Base-by-base conservation (phyloP, 1,139 yeast species). In the Yamadazyma buinensis region DNA sequence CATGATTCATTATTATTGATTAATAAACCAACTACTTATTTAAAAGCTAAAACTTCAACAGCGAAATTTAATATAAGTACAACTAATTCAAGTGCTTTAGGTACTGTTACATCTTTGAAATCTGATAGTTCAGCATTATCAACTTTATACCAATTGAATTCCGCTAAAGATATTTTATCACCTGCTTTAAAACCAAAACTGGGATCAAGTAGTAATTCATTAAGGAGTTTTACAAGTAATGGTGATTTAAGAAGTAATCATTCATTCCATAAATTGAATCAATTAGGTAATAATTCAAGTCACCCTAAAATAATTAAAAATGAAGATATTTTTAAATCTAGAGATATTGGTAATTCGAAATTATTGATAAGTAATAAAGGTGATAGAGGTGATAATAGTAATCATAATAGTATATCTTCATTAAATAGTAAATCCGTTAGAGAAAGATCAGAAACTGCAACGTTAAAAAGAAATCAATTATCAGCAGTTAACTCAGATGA, bases 81-180 rank as follows among this genome's bases (percentile, higher is more conserved):
- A 2, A 61, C 67, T 2, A 59, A 44, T 23, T 62, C 72, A 0
- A 49, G 61, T 1, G 73, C 60, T 1, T 42, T 55, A 4, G 75
- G 74, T 3, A 62, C 67, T 2, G 74, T 67, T 8, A 51, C 69
- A 1, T 52, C 55, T 21, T 44, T 52, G 9, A 48, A 49, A 5
- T 46, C 49, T 8, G 64, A 59, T 18, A 48, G 48, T 3, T 60
- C 74, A 0, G 75, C 75, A 0, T 51, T 69, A 22, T 57, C 68
- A 2, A 46, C 71, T 1, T 55, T 69, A 29, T 69, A 69, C 43
- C 57, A 57, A n/a, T 52, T 69, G 32, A 66, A 64, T 39, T 31
- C 33, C 11, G 54, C 60, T 9, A 68, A 64, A 6, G 7, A 20
- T n/a, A 20, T 27, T 0, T 12, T 14, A 5, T 33, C 47, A 5